Conservation (phyloP, 176 grass and related monocot species). For the Coix lacrymajobi region DNA sequence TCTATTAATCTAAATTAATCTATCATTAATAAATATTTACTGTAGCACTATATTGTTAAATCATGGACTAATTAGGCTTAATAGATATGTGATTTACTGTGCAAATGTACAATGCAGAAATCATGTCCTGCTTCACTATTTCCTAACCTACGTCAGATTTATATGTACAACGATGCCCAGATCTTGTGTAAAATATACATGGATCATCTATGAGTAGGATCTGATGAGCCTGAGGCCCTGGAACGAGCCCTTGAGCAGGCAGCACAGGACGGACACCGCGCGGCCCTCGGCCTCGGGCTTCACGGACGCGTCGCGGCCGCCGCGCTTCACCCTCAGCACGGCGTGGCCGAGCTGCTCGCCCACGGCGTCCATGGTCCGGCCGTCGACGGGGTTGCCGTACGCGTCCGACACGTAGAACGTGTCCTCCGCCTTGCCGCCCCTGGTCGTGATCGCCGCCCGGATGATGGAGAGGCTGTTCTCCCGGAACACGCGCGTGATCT, state of each 20-base stretch:
- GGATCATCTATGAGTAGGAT: slow-evolving; percentile 14
- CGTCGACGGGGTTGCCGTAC: slow-evolving; percentile 45
- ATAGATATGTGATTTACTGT: not conserved
- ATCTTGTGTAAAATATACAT: not conserved
- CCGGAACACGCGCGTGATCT: slow-evolving; percentile 57
- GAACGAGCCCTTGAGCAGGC: slow-evolving; percentile 37
- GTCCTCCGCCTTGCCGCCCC: slow-evolving; percentile 46
- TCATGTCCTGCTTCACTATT: not conserved
- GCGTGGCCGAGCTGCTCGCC: slow-evolving; percentile 25
- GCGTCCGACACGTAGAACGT: slow-evolving; percentile 50
- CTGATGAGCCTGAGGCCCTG: slow-evolving; percentile 26
- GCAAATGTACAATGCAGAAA: not conserved
- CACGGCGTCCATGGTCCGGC: slow-evolving; percentile 17
- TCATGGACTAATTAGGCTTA: too few species aligned
- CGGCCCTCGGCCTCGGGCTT: not conserved
- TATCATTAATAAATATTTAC: too few species aligned
- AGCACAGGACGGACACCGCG: slow-evolving; percentile 5
- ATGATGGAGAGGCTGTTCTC: slow-evolving; percentile 61
- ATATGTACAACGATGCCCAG: not conserved
- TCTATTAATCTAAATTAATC: too few species aligned
- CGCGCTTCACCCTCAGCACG: slow-evolving; percentile 35
- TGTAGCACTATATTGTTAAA: too few species aligned
- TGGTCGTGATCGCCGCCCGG: slow-evolving; percentile 50
- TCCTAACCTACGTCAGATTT: not conserved
- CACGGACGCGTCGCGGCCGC: not conserved